phyloP scores from a whole-genome alignment of 352 stramenopile species.

The Vaucheria bursata region DNA sequence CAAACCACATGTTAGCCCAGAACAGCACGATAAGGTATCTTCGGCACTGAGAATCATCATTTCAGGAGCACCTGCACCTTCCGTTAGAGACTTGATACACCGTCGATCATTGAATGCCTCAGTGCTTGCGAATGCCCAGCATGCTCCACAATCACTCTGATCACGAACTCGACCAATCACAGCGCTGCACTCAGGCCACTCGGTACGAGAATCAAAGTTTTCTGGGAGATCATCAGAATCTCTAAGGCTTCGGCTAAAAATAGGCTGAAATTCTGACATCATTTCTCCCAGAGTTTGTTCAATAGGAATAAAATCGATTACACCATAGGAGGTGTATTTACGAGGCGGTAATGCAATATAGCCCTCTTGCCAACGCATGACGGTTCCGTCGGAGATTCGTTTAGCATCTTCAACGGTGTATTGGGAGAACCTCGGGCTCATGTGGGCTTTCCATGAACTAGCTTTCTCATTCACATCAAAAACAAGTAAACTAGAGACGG shows the following conservation, averaged over 20 bases:
- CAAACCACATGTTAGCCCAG: constrained; percentile 50
- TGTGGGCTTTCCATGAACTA: constrained; percentile 8
- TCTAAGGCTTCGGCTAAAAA: neutral
- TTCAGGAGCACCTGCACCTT: neutral
- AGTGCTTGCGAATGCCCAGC: constrained; percentile 56
- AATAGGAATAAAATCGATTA: neutral
- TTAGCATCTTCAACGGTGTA: constrained; percentile 24
- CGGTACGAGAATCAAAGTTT: constrained; percentile 44
- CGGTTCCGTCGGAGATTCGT: constrained; percentile 29
- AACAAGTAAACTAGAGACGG: neutral
- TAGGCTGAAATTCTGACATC: neutral
- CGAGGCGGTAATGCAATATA: constrained; percentile 24
- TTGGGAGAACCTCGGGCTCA: constrained; percentile 2
- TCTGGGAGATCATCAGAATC: constrained; percentile 31
- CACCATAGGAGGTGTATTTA: neutral
- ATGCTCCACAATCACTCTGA: constrained; percentile 53
- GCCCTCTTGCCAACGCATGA: constrained; percentile 19
- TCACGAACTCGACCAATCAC: constrained; percentile 49
- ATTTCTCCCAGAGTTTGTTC: constrained; percentile 2
- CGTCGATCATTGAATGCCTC: constrained; percentile 43
- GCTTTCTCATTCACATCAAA: neutral
- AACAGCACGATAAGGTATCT: constrained; percentile 54
- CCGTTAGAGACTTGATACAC: constrained; percentile 18
- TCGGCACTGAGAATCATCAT: constrained; percentile 49
- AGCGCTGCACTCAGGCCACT: constrained; percentile 37